These are phyloP conservation scores for Licmophora abbreviata DNA, from an alignment of 108 stramenopile genomes.

Conservation along the genomic window DNA sequence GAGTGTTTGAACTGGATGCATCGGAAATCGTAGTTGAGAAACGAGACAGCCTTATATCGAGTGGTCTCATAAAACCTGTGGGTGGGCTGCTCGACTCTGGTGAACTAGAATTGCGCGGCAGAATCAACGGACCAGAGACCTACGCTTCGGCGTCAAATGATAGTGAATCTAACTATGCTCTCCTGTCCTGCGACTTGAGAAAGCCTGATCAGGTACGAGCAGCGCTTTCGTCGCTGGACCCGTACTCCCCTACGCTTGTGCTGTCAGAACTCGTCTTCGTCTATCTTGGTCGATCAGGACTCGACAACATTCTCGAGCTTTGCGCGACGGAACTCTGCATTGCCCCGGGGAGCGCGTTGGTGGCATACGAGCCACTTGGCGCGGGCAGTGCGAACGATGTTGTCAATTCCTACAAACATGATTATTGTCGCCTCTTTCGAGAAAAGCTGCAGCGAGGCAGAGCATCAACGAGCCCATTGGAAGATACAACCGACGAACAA, in stretches of 20 bases:
- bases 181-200: slow-evolving; percentile 44
- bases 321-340: slow-evolving; percentile 11
- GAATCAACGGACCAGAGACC: too few relatives aligned
- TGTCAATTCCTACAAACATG: slow-evolving; percentile 33
- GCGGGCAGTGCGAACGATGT: not conserved
- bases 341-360: slow-evolving; percentile 23
- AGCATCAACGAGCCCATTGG: slow-evolving; percentile 2
- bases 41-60: slow-evolving; percentile 7
- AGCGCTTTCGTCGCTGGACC: slow-evolving; percentile 11
- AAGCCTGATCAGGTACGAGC: slow-evolving; percentile 10
- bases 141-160: too few relatives aligned
- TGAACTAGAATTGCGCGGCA: too few relatives aligned
- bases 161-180: slow-evolving; percentile 20
- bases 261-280: slow-evolving; percentile 68
- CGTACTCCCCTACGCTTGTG: slow-evolving; percentile 41
- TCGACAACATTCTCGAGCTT: slow-evolving; percentile 18
- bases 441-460: slow-evolving; percentile 43
- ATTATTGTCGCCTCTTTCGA: slow-evolving; percentile 43
- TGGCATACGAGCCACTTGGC: slow-evolving; percentile 46
- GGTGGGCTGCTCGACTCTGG: too few relatives aligned
- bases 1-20: slow-evolving; percentile 24
- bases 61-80: not conserved
- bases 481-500: not conserved
- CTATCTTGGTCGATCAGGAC: slow-evolving; percentile 34
- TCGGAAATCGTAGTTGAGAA: slow-evolving; percentile 19